These are phyloP conservation scores for Eucalyptus urophylla DNA, from an alignment of 345 rosid species.

Conservation along the genomic window DNA sequence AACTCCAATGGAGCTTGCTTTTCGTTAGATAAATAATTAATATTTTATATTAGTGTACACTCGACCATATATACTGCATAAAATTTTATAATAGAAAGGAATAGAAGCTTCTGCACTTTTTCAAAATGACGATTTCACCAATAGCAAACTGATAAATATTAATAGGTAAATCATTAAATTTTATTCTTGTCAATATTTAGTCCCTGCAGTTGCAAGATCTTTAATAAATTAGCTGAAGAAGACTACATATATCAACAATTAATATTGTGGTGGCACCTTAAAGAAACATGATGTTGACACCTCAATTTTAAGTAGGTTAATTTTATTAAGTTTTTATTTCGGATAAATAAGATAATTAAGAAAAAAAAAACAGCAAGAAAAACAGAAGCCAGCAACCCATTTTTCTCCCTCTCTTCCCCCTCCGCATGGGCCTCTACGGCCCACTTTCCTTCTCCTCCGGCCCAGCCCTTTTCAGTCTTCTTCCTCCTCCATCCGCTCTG, in stretches of 20 bases:
- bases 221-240: not conserved
- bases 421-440: too few relatives aligned
- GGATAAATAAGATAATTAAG: too few relatives aligned
- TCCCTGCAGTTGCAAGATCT: not conserved
- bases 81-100: not conserved
- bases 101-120: not conserved
- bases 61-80: not conserved
- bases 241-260: not conserved
- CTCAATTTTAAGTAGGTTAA: too few relatives aligned
- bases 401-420: too few relatives aligned
- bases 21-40: not conserved
- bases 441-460: too few relatives aligned
- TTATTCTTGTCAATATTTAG: not conserved
- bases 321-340: too few relatives aligned
- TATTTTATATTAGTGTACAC: not conserved
- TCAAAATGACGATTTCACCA: not conserved
- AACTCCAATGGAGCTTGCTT: not conserved
- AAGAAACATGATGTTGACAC: too few relatives aligned
- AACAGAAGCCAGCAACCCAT: too few relatives aligned
- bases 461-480: too few relatives aligned
- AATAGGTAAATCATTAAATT: not conserved
- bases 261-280: not conserved
- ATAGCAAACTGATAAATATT: not conserved
- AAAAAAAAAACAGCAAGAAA: too few relatives aligned
- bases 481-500: too few relatives aligned